Evolutionary conservation across 1,284 basidiomycete genomes (phyloP).

Genomic region (Inonotus obliquus): DNA sequence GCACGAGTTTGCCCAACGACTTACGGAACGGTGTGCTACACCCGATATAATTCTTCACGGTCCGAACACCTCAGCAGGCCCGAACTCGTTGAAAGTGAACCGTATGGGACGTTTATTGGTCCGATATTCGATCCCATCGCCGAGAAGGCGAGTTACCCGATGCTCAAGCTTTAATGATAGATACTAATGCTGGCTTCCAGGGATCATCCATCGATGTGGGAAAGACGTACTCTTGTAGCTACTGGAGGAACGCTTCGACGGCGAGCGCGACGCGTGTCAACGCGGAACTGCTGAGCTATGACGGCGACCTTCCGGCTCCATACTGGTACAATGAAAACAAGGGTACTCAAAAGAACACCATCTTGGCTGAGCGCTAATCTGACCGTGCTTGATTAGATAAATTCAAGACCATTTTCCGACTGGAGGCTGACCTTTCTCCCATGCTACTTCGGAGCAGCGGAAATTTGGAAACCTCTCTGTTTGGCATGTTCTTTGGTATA

Average conservation of each 20-base stretch:
- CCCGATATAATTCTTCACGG: conserved; percentile 57
- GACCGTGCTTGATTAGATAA: conserved; percentile 48
- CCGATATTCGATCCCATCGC: conserved; percentile 63
- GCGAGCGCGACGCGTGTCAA: not conserved
- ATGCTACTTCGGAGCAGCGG: conserved; percentile 45
- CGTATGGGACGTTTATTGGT: conserved; percentile 61
- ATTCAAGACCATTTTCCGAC: conserved; percentile 32
- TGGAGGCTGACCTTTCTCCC: conserved; percentile 70
- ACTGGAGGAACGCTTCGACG: not conserved
- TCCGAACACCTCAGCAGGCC: conserved; percentile 53
- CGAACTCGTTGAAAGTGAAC: conserved; percentile 18
- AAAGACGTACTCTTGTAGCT: not conserved
- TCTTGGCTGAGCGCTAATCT: conserved; percentile 39
- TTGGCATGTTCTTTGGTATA: conserved; percentile 68
- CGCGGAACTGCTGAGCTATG: not conserved
- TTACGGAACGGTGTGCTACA: conserved; percentile 72
- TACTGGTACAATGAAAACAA: conserved; percentile 14
- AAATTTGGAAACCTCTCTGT: conserved; percentile 50
- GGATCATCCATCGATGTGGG: not conserved
- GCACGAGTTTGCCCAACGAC: conserved; percentile 70
- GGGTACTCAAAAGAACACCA: conserved; percentile 23
- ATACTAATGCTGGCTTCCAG: not conserved
- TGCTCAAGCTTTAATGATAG: not conserved
- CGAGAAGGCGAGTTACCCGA: conserved; percentile 28
- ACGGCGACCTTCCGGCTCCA: conserved; percentile 6